A percentile compares a stretch with the other conserved stretches of the same genome.
These are phyloP conservation scores for Microbotryomycetes sp. DNA, from an alignment of 1,284 basidiomycete species.

Conservation along the genomic window DNA sequence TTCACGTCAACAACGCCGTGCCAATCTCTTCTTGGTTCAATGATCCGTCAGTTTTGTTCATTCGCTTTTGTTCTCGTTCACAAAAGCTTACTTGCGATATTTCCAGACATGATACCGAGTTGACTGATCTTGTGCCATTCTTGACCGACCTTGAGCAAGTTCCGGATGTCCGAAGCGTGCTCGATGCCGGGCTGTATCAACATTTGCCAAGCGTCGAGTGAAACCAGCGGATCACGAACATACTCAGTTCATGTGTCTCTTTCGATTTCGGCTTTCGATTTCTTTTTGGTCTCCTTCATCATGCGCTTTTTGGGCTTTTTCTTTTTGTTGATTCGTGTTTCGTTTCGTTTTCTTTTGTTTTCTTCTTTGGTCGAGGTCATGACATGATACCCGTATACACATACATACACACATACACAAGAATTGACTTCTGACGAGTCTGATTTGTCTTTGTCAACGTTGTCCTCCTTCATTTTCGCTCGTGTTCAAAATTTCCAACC, in stretches of 20 bases:
- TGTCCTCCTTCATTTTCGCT: no score
- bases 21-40: conserved; percentile 99
- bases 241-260: background rate
- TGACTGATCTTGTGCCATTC: conserved; percentile 89
- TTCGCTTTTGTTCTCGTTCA: background rate
- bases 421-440: no score
- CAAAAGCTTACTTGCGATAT: background rate
- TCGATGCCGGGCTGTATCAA: conserved; percentile 50
- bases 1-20: conserved; percentile 98
- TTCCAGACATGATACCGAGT: conserved; percentile 91
- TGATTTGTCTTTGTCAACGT: no score
- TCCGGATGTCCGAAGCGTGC: conserved; percentile 84
- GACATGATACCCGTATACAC: no score
- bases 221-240: background rate
- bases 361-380: background rate
- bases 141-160: conserved; percentile 77
- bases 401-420: no score
- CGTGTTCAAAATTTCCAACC: no score
- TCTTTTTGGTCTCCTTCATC: background rate
- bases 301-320: background rate
- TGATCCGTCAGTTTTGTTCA: conserved; percentile 40
- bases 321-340: background rate
- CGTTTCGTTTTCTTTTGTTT: background rate
- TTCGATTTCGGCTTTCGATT: background rate
- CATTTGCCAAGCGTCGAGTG: background rate